Evolutionary conservation across 495 filamentous ascomycete genomes (phyloP).

Genomic region (Mycothermus thermophilus): DNA sequence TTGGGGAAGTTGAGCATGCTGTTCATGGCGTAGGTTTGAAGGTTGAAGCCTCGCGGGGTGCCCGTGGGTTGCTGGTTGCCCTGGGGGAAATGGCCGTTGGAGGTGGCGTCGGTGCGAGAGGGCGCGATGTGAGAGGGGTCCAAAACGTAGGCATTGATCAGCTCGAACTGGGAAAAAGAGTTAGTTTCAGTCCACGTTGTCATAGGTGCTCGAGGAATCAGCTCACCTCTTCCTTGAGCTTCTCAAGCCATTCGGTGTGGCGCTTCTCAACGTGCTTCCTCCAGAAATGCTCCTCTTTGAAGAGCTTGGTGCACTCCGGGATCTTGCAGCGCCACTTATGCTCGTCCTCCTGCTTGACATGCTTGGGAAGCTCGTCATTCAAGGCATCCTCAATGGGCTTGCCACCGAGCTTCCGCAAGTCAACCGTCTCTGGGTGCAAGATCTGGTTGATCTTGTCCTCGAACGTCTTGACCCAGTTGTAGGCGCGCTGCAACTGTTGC

Average conservation of each 20-base stretch:
- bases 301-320: conserved; percentile 87
- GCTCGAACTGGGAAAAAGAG: conserved; percentile 44
- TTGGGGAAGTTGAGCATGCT: conserved; percentile 42
- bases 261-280: conserved; percentile 96
- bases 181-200: background rate
- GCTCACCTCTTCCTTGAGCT: conserved; percentile 69
- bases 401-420: conserved; percentile 78
- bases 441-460: conserved; percentile 92
- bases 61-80: conserved; percentile 59
- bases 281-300: conserved; percentile 96
- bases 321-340: conserved; percentile 94
- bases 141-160: conserved; percentile 86
- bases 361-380: conserved; percentile 72
- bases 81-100: conserved; percentile 87
- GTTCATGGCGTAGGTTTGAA: conserved; percentile 47
- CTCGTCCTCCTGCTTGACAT: conserved; percentile 93
- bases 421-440: conserved; percentile 75
- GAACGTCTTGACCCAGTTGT: conserved; percentile 99
- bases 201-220: too few species aligned
- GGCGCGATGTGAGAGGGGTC: conserved; percentile 89
- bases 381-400: conserved; percentile 74
- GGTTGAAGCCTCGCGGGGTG: conserved; percentile 82
- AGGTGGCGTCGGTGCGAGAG: conserved; percentile 87
- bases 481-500: conserved; percentile 82
- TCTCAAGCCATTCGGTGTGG: conserved; percentile 75